A percentile compares a stretch with the other conserved stretches of the same genome.
phyloP scores from a whole-genome alignment of 2,329 filamentous ascomycete species.

The Corynespora cassiicola region DNA sequence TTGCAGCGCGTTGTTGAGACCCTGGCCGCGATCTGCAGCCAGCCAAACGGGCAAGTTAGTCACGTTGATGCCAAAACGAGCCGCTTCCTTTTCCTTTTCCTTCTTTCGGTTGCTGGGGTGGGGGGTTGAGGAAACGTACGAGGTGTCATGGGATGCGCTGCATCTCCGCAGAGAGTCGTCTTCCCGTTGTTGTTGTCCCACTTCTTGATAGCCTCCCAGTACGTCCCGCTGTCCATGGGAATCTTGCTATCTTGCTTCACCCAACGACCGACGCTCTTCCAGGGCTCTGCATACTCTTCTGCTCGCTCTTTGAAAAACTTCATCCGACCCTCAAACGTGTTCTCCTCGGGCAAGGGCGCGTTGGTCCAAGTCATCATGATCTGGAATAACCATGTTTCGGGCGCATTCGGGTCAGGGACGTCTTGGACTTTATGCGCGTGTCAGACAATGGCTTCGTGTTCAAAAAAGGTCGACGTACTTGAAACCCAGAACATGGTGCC shows the following conservation, averaged over 20 bases:
- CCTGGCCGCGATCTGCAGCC: constrained; percentile 39
- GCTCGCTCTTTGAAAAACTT: constrained; percentile 27
- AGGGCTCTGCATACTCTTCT: constrained; percentile 36
- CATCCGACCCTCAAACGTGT: constrained; percentile 24
- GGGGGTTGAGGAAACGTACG: constrained; percentile 22
- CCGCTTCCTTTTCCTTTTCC: too few relatives aligned
- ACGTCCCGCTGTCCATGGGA: constrained; percentile 35
- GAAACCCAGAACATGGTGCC: constrained; percentile 31
- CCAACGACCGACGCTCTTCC: constrained; percentile 29
- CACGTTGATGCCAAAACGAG: too few relatives aligned
- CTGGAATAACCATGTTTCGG: constrained; percentile 41
- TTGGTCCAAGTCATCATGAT: constrained; percentile 30
- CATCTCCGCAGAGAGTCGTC: constrained; percentile 45
- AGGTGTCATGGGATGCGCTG: constrained; percentile 48
- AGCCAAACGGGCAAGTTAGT: constrained; percentile 7
- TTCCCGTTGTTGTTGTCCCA: constrained; percentile 41
- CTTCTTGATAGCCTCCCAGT: constrained; percentile 33
- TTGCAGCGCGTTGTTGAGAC: constrained; percentile 42
- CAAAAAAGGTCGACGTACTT: constrained; percentile 17
- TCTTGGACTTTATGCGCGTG: constrained; percentile 31
- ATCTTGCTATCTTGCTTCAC: constrained; percentile 27
- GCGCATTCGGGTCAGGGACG: constrained; percentile 30
- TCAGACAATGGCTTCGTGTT: constrained; percentile 6
- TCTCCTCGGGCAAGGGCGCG: constrained; percentile 17
- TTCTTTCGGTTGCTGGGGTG: too few relatives aligned